Evolutionary conservation across 345 rosid genomes (phyloP).

Genomic region (Luvunga scandens): DNA sequence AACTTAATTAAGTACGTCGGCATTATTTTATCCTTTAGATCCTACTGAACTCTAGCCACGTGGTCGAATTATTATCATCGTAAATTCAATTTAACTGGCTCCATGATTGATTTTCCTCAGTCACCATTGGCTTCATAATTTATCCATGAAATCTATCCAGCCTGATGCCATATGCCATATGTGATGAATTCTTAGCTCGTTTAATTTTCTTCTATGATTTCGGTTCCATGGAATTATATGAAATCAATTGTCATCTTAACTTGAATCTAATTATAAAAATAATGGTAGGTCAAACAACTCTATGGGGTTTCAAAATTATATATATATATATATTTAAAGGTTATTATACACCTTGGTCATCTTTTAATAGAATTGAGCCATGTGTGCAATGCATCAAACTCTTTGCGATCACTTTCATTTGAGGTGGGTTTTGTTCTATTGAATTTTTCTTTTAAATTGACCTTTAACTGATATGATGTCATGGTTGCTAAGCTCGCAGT

Average conservation of each 20-base stretch:
- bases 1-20: slow-evolving; percentile 7
- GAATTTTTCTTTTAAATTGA: neutral
- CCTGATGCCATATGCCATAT: neutral
- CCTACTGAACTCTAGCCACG: neutral
- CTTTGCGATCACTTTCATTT: slow-evolving; percentile 7
- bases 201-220: neutral
- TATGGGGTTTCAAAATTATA: too few species aligned
- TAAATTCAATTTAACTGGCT: neutral
- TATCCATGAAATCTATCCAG: neutral
- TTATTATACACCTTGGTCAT: too few species aligned
- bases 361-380: neutral
- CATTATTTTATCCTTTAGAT: neutral
- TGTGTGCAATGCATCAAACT: slow-evolving; percentile 20
- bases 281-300: neutral
- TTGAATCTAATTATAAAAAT: neutral
- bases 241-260: neutral
- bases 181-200: neutral
- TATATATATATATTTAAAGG: too few species aligned
- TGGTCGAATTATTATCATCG: neutral
- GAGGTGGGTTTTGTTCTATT: neutral
- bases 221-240: neutral
- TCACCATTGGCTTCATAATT: neutral
- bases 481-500: neutral
- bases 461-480: neutral
- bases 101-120: neutral